Conservation (phyloP, 2,329 filamentous ascomycete species). For the Neonectria neomacrospora region DNA sequence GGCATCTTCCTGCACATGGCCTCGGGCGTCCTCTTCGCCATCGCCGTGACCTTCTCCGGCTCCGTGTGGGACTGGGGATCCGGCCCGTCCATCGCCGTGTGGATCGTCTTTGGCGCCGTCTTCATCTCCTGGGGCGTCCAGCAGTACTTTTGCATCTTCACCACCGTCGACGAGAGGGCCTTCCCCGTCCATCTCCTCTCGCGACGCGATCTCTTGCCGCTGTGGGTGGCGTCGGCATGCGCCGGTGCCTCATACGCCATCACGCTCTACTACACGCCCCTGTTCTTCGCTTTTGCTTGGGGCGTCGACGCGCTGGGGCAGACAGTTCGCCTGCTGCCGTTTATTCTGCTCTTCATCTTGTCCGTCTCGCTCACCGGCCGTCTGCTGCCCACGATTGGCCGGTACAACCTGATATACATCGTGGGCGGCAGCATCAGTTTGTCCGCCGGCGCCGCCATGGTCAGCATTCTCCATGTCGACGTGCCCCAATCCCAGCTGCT, state of each 20-base stretch:
- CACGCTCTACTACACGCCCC: slow-evolving; percentile 63
- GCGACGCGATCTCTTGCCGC: slow-evolving; percentile 51
- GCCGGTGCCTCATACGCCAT: slow-evolving; percentile 52
- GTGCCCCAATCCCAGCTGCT: slow-evolving; percentile 45
- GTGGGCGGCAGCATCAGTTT: slow-evolving; percentile 43
- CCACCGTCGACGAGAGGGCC: slow-evolving; percentile 49
- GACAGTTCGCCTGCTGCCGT: slow-evolving; percentile 56
- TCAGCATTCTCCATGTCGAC: slow-evolving; percentile 37
- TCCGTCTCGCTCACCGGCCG: slow-evolving; percentile 51
- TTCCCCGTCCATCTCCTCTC: slow-evolving; percentile 34
- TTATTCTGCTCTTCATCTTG: slow-evolving; percentile 53
- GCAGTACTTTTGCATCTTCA: slow-evolving; percentile 59
- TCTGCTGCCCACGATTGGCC: slow-evolving; percentile 51
- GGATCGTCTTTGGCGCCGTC: slow-evolving; percentile 57
- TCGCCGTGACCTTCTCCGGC: slow-evolving; percentile 64
- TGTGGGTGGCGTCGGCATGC: slow-evolving; percentile 54
- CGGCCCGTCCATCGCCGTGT: slow-evolving; percentile 57
- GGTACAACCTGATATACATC: slow-evolving; percentile 51
- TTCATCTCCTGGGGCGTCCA: slow-evolving; percentile 58
- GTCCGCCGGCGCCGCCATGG: slow-evolving; percentile 42
- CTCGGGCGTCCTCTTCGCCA: slow-evolving; percentile 53
- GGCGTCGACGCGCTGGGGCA: slow-evolving; percentile 55
- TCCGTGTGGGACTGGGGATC: slow-evolving; percentile 60
- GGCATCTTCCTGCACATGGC: slow-evolving; percentile 46
- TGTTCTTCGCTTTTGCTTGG: slow-evolving; percentile 64